Conservation (phyloP, 73 alveolate species). For the Paramecium sonneborni region DNA sequence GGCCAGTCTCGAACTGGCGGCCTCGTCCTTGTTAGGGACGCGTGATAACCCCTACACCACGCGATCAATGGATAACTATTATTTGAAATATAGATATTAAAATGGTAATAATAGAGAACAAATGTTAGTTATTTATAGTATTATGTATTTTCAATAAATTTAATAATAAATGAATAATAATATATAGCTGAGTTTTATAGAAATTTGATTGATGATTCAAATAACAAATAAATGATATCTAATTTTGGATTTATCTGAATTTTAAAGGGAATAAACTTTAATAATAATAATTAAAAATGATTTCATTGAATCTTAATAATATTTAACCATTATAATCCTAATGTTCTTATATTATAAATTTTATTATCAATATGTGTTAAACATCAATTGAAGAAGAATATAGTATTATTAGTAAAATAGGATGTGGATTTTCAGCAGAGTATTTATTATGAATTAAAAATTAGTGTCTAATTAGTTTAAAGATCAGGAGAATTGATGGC, state of each 20-base stretch:
- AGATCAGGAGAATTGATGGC: conserved; percentile 48
- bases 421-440: conserved; percentile 42
- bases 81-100: background rate
- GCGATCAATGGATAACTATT: conserved; percentile 10
- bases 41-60: conserved; percentile 68
- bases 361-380: conserved; percentile 12
- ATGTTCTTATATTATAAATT: background rate
- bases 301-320: background rate
- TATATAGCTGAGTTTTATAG: too few species aligned
- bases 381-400: background rate
- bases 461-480: conserved; percentile 32
- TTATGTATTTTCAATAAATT: background rate
- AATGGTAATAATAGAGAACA: background rate
- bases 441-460: background rate
- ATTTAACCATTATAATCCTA: conserved; percentile 22
- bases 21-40: conserved; percentile 67
- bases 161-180: background rate
- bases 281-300: background rate
- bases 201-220: background rate
- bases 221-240: background rate
- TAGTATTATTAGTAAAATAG: background rate
- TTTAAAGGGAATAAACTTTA: background rate
- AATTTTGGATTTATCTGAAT: too few species aligned
- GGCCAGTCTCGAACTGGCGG: conserved; percentile 68
- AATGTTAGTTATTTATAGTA: background rate